These are phyloP conservation scores for Decorospora gaudefroyi DNA, from an alignment of 2,329 filamentous ascomycete species.

Conservation along the genomic window DNA sequence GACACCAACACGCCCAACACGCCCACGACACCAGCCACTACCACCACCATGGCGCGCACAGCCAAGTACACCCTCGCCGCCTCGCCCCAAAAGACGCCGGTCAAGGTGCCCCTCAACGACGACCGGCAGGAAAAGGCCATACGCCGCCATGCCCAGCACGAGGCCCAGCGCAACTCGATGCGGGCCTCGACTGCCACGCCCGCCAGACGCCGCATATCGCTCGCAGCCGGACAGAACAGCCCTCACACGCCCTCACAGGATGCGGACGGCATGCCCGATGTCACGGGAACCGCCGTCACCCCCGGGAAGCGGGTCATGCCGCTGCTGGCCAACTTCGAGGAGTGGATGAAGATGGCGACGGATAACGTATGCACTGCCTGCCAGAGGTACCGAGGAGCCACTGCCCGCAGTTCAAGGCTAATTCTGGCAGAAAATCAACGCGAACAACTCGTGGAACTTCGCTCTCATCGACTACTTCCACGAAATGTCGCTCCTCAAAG, in stretches of 20 bases:
- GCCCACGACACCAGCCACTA: no score
- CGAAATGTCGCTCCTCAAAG: constrained; percentile 95
- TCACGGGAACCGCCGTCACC: constrained; percentile 77
- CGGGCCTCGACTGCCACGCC: constrained; percentile 75
- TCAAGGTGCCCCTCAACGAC: constrained; percentile 85
- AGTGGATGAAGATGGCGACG: constrained; percentile 99
- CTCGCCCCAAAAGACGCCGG: constrained; percentile 55
- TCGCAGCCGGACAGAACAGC: constrained; percentile 55
- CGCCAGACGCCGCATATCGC: constrained; percentile 65
- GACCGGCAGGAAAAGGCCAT: constrained; percentile 90
- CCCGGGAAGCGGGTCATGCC: constrained; percentile 90
- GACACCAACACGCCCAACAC: constrained; percentile 22
- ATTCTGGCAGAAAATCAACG: constrained; percentile 71
- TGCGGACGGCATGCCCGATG: constrained; percentile 60
- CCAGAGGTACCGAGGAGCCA: no score
- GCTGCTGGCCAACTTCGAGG: constrained; percentile 95
- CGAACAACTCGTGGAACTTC: constrained; percentile 98
- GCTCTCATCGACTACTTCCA: constrained; percentile 99
- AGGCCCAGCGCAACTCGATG: constrained; percentile 89
- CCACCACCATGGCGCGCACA: constrained; percentile 59
- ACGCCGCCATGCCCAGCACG: constrained; percentile 83
- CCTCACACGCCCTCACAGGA: constrained; percentile 56
- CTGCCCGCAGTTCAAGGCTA: constrained; percentile 13
- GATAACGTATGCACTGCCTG: constrained; percentile 66
- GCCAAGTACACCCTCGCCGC: constrained; percentile 51